Conservation (phyloP, 495 filamentous ascomycete species). For the Aspergillus heteromorphus region DNA sequence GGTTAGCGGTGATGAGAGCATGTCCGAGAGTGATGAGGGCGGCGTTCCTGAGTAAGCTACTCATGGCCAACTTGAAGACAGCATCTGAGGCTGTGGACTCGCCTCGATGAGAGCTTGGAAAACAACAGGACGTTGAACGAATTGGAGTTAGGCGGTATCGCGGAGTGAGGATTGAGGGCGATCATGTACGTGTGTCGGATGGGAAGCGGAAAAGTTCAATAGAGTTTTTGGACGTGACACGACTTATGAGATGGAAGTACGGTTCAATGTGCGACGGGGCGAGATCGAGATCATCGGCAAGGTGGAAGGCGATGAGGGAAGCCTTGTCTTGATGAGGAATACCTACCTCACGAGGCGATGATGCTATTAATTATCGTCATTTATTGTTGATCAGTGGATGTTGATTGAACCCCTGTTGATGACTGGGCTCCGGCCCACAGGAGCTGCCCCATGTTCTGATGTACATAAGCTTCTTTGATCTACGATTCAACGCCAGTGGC, state of each 20-base stretch:
- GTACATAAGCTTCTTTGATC: slow-evolving; percentile 39
- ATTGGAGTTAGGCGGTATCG: neutral
- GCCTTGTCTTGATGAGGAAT: slow-evolving; percentile 11
- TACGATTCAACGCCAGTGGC: slow-evolving; percentile 31
- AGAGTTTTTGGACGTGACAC: slow-evolving; percentile 33
- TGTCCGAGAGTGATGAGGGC: slow-evolving; percentile 85
- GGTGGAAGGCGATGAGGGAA: slow-evolving; percentile 13
- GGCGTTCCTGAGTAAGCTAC: slow-evolving; percentile 44
- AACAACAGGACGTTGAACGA: slow-evolving; percentile 3
- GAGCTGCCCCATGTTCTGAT: slow-evolving; percentile 30
- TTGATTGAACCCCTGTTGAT: slow-evolving; percentile 6
- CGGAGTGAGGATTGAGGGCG: neutral
- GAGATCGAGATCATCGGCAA: slow-evolving; percentile 29
- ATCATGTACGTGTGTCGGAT: slow-evolving; percentile 7
- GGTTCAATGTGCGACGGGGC: slow-evolving; percentile 30
- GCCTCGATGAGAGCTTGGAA: neutral
- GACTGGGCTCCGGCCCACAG: slow-evolving; percentile 6
- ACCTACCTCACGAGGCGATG: slow-evolving; percentile 14
- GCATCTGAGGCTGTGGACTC: neutral
- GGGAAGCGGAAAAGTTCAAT: slow-evolving; percentile 35
- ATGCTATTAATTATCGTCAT: slow-evolving; percentile 1
- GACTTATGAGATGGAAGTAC: slow-evolving; percentile 35
- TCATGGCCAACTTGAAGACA: slow-evolving; percentile 13
- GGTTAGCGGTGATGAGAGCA: slow-evolving; percentile 91
- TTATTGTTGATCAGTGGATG: slow-evolving; percentile 13